Evolutionary conservation across 2,329 filamentous ascomycete species (phyloP).

Genomic region (Xylariomycetidae sp.): DNA sequence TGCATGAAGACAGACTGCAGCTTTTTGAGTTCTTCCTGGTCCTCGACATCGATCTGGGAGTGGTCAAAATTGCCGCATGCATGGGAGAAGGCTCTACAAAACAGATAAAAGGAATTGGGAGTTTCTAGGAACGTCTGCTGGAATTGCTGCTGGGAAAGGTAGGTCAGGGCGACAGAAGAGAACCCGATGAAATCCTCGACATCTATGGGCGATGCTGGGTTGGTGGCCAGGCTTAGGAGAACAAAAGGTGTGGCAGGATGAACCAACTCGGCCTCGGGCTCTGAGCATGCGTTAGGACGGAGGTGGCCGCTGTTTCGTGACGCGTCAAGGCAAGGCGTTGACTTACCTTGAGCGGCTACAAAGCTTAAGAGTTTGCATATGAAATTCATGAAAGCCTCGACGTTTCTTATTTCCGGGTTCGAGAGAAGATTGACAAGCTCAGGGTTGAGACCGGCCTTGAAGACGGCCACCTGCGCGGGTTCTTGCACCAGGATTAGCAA

Average conservation of each 20-base stretch:
- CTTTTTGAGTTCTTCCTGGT: slow-evolving; percentile 41
- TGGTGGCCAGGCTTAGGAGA: slow-evolving; percentile 46
- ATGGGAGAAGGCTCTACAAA: slow-evolving; percentile 45
- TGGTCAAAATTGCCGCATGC: slow-evolving; percentile 39
- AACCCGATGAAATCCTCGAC: slow-evolving; percentile 51
- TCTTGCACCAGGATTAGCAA: slow-evolving; percentile 34
- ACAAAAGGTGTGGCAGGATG: slow-evolving; percentile 41
- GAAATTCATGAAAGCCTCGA: slow-evolving; percentile 42
- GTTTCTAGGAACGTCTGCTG: slow-evolving; percentile 44
- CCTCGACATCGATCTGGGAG: slow-evolving; percentile 42
- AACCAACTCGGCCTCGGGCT: slow-evolving; percentile 41
- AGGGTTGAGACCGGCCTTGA: slow-evolving; percentile 44
- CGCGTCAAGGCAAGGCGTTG: too few relatives aligned
- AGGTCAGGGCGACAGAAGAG: slow-evolving; percentile 48
- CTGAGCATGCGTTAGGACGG: slow-evolving; percentile 25
- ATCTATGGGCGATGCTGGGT: slow-evolving; percentile 36
- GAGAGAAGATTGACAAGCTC: slow-evolving; percentile 46
- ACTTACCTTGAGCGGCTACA: slow-evolving; percentile 45
- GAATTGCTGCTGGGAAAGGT: slow-evolving; percentile 49
- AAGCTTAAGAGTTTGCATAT: slow-evolving; percentile 54
- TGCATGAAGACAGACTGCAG: slow-evolving; percentile 48
- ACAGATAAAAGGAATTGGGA: slow-evolving; percentile 32
- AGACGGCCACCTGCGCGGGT: slow-evolving; percentile 53
- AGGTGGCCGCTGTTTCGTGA: too few relatives aligned
- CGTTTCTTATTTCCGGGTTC: slow-evolving; percentile 37